phyloP scores from a whole-genome alignment of 805 yeast genomes.

The Zygosaccharomyces rouxii region DNA sequence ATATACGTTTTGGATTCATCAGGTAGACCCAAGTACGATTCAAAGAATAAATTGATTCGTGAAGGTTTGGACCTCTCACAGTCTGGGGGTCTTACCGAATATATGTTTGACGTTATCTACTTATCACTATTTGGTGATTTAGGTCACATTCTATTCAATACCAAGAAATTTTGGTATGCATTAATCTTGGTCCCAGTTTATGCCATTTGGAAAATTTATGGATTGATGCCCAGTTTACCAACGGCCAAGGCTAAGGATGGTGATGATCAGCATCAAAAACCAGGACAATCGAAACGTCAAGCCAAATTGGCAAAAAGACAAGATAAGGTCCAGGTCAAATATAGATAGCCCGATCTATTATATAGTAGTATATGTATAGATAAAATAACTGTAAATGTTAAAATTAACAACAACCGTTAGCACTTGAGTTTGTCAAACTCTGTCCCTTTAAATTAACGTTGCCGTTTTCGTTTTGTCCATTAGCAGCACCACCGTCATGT shows the following conservation, averaged over 20 bases:
- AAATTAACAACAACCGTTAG: slow-evolving; percentile 46
- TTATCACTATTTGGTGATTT: slow-evolving; percentile 47
- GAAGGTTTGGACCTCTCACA: slow-evolving; percentile 48
- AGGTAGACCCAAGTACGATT: slow-evolving; percentile 47
- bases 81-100: slow-evolving; percentile 46
- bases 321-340: slow-evolving; percentile 36
- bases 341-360: slow-evolving; percentile 25
- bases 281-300: slow-evolving; percentile 39
- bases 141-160: slow-evolving; percentile 42
- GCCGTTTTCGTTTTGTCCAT: slow-evolving; percentile 45
- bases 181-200: slow-evolving; percentile 37
- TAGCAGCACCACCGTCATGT: slow-evolving; percentile 25
- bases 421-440: slow-evolving; percentile 42
- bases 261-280: background rate
- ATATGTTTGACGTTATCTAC: slow-evolving; percentile 52
- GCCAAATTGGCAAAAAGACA: slow-evolving; percentile 39
- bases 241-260: slow-evolving; percentile 16
- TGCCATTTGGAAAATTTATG: slow-evolving; percentile 42
- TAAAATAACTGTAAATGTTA: slow-evolving; percentile 6
- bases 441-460: slow-evolving; percentile 73
- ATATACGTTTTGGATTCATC: slow-evolving; percentile 44
- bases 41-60: slow-evolving; percentile 36
- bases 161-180: slow-evolving; percentile 47
- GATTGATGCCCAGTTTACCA: slow-evolving; percentile 19
- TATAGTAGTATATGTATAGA: slow-evolving; percentile 4